phyloP scores from a whole-genome alignment of 306 rosid species.

The Prunus padus region DNA sequence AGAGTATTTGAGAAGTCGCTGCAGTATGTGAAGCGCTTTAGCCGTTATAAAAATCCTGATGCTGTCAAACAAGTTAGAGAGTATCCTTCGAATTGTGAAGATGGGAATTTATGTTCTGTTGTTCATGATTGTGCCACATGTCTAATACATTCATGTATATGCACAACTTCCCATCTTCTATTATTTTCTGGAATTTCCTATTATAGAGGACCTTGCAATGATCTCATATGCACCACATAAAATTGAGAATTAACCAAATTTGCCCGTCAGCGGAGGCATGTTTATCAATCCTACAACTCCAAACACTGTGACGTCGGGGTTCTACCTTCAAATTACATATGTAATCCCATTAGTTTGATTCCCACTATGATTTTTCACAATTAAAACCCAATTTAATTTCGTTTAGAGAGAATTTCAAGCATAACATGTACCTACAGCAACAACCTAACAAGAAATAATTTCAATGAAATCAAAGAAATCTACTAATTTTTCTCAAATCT shows the following conservation, averaged over 20 bases:
- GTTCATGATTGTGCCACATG: not conserved
- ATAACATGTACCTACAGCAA: no score
- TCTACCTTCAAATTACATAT: no score
- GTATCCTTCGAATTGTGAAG: constrained; percentile 59
- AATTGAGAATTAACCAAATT: not conserved
- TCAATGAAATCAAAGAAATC: no score
- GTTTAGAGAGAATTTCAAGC: no score
- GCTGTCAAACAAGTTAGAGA: constrained; percentile 99
- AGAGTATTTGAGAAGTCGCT: constrained; percentile 96
- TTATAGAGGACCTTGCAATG: not conserved
- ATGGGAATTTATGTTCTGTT: constrained; percentile 9
- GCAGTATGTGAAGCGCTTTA: constrained; percentile 97
- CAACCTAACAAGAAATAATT: no score
- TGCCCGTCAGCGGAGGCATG: not conserved
- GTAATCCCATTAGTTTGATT: no score
- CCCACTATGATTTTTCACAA: no score
- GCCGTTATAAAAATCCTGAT: constrained; percentile 95
- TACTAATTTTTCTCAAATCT: no score
- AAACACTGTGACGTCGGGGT: no score
- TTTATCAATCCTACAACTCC: not conserved
- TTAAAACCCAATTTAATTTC: no score
- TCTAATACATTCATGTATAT: not conserved
- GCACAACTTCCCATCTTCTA: not conserved
- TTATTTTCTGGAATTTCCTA: not conserved
- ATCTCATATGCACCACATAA: not conserved